These are phyloP conservation scores for Ogataea neopini DNA, from an alignment of 805 yeast genomes.

Conservation along the genomic window DNA sequence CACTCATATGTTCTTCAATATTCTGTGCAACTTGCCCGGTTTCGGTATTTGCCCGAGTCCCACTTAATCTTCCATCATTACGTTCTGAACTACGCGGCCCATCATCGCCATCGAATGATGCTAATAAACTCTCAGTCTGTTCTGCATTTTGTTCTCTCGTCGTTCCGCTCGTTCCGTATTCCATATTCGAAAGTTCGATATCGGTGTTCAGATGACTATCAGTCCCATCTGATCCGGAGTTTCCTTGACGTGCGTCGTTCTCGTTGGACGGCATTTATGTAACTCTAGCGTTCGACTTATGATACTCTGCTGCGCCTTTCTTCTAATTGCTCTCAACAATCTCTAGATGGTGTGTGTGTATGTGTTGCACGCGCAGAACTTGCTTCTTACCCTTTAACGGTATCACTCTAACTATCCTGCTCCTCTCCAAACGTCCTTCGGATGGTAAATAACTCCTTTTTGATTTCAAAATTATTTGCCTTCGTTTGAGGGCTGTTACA, in stretches of 20 bases:
- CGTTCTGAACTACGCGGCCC: background rate
- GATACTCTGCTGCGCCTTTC: background rate
- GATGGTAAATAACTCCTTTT: too few species aligned
- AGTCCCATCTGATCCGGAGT: background rate
- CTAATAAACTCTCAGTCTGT: background rate
- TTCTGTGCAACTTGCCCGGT: slow-evolving; percentile 6
- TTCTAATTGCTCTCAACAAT: background rate
- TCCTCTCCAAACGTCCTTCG: background rate
- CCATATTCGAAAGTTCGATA: slow-evolving; percentile 4
- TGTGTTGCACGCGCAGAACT: too few species aligned
- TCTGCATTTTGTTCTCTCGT: background rate
- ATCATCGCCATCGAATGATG: slow-evolving; percentile 5
- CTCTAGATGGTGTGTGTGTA: background rate
- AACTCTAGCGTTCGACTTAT: background rate
- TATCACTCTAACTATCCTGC: background rate
- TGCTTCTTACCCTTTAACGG: background rate
- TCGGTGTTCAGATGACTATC: background rate
- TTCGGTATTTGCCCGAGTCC: background rate
- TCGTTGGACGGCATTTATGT: background rate
- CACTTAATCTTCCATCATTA: slow-evolving; percentile 5
- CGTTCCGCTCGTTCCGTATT: background rate
- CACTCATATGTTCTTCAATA: slow-evolving; percentile 8
- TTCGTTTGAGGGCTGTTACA: background rate
- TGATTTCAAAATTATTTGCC: background rate
- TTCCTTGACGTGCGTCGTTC: background rate